Evolutionary conservation across 805 yeast genomes (phyloP).

Genomic region (Teunomyces cretensis): DNA sequence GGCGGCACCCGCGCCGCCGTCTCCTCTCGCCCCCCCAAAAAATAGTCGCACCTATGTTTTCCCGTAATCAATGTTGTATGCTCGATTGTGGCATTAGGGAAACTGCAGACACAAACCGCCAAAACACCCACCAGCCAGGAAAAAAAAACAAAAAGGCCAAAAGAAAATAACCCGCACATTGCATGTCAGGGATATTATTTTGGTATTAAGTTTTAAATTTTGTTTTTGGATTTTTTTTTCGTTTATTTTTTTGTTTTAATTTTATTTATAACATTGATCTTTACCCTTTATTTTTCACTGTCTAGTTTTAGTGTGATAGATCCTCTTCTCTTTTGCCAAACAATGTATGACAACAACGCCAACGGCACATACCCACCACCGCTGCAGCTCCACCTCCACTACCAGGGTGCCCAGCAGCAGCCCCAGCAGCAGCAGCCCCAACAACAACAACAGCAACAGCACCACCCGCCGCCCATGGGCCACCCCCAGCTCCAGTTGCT

Average conservation of each 20-base stretch:
- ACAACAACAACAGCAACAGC: slow-evolving; percentile 6
- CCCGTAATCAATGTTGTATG: background rate
- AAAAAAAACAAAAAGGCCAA: background rate
- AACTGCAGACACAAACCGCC: too few species aligned
- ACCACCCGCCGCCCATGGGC: slow-evolving; percentile 4
- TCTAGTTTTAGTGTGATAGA: slow-evolving; percentile 3
- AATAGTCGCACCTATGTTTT: too few species aligned
- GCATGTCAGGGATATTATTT: background rate
- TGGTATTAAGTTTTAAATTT: background rate
- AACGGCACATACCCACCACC: slow-evolving; percentile 2
- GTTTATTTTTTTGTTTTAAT: slow-evolving; percentile 2
- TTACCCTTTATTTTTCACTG: slow-evolving; percentile 4
- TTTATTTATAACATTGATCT: slow-evolving; percentile 1
- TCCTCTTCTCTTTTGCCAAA: background rate
- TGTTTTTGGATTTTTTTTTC: background rate
- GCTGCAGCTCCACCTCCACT: slow-evolving; percentile 2
- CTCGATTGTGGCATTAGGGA: too few species aligned
- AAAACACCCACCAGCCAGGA: too few species aligned
- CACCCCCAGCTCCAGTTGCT: slow-evolving; percentile 6
- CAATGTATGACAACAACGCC: slow-evolving; percentile 7
- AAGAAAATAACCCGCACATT: background rate
- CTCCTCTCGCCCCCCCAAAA: too few species aligned
- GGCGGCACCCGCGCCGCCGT: too few species aligned
- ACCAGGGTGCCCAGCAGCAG: slow-evolving; percentile 7
- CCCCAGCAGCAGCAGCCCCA: slow-evolving; percentile 9